These are phyloP conservation scores for Calonectria henricotiae DNA, from an alignment of 2,329 filamentous ascomycete genomes.

Conservation along the genomic window DNA sequence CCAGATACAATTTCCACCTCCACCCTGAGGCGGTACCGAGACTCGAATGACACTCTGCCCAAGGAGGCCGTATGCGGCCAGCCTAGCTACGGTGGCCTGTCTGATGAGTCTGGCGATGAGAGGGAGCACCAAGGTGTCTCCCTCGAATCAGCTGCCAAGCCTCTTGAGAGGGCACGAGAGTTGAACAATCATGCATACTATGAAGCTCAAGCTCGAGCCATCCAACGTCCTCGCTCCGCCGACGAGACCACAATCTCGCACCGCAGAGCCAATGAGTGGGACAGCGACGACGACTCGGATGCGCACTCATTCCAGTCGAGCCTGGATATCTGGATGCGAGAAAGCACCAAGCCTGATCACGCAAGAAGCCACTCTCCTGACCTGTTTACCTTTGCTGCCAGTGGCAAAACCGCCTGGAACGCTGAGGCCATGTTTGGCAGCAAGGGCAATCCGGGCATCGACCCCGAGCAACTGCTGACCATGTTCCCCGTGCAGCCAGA, in stretches of 20 bases:
- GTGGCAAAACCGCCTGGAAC: conserved; percentile 63
- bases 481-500: conserved; percentile 63
- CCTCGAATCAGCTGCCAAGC: conserved; percentile 41
- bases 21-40: conserved; percentile 67
- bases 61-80: conserved; percentile 53
- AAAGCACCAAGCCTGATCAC: conserved; percentile 64
- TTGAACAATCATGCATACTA: conserved; percentile 46
- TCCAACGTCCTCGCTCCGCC: conserved; percentile 65
- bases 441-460: conserved; percentile 44
- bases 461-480: conserved; percentile 64
- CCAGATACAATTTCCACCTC: conserved; percentile 74
- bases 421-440: conserved; percentile 66
- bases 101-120: conserved; percentile 52
- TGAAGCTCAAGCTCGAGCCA: conserved; percentile 44
- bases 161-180: conserved; percentile 46
- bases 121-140: conserved; percentile 40
- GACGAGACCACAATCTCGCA: conserved; percentile 64
- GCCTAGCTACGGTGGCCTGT: conserved; percentile 55
- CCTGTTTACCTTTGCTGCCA: conserved; percentile 69
- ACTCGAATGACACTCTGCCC: conserved; percentile 67
- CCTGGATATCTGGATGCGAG: conserved; percentile 73
- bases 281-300: conserved; percentile 63
- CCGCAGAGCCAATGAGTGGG: conserved; percentile 62
- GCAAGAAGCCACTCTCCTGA: conserved; percentile 65
- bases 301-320: conserved; percentile 65